Evolutionary conservation across 768 basidiomycete genomes (phyloP), one percentile per base, ranked within the genome.

Genomic region (Dentipellis fragilis): DNA sequence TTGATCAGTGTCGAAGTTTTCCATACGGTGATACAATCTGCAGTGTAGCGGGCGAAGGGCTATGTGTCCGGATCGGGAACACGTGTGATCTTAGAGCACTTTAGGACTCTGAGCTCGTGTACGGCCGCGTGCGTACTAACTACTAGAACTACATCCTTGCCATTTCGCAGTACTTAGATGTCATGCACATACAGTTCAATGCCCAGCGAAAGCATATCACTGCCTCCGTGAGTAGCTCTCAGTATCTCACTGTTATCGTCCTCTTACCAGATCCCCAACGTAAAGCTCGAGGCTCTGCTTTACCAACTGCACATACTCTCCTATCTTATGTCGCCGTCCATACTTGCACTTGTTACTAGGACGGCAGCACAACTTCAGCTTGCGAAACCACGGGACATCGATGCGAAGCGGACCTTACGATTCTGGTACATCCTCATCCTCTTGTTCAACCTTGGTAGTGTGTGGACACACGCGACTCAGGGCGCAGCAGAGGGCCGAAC

Each of bases 301-400:
- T 85, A 85, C 71, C 85, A 89, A 65, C 71, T 91, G 59, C 80
- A 86, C 67, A 77, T 81, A 51, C 66, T 89, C 56, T 89, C 87
- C 45, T 90, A 87, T 75, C 80, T 90, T 69, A 74, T 86, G 35
- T 83, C 87, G 3, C 88, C 89, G 8, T 76, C 83, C 35, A 63
- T 89, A 56, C 75, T 77, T 73, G 66, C 76, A 12, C 77, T 78
- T 60, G 51, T 83, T 39, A 75, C 72, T 54, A 78, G 88, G 39
- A 61, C 83, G 49, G 60, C 79, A 40, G 75, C 77, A 40, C 88
- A 90, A 66, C 77, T 81, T 61, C 75, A 86, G 60, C 84, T 82
- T 65, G 73, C 80, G 45, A 80, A 79, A 62, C 84, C 88, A 19
- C 73, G 83, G 63, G 85, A 87, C 50, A 69, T 85, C 56, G 83